Conservation (phyloP, 805 yeast genomes). For the Kluyveromyces siamensis region DNA sequence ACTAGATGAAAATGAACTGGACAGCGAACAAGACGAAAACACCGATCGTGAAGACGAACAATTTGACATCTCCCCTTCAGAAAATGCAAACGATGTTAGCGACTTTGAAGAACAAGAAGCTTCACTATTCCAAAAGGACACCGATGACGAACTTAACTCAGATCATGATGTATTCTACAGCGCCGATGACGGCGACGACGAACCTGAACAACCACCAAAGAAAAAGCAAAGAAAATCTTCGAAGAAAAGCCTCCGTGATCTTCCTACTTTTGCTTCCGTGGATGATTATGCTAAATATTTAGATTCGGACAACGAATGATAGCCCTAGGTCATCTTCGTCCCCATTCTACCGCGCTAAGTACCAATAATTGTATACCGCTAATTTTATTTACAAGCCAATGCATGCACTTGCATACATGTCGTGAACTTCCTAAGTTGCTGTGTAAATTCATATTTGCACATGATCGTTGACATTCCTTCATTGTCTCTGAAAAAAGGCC, state of each 20-base stretch:
- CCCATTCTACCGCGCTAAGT: too few relatives aligned
- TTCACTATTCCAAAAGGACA: slow-evolving; percentile 29
- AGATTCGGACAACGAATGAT: slow-evolving; percentile 16
- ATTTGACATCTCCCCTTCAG: slow-evolving; percentile 3
- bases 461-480: too few relatives aligned
- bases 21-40: background rate
- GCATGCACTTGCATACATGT: too few relatives aligned
- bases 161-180: slow-evolving; percentile 24
- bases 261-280: slow-evolving; percentile 83
- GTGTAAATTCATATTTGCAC: too few relatives aligned
- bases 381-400: too few relatives aligned
- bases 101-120: slow-evolving; percentile 27
- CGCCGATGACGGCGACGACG: slow-evolving; percentile 9
- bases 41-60: slow-evolving; percentile 17
- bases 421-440: too few relatives aligned
- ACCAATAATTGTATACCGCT: too few relatives aligned
- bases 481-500: too few relatives aligned
- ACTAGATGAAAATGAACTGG: background rate
- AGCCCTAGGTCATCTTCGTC: too few relatives aligned
- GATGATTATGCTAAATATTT: slow-evolving; percentile 76
- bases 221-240: slow-evolving; percentile 25
- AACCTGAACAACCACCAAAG: slow-evolving; percentile 22
- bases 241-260: slow-evolving; percentile 49
- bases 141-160: slow-evolving; percentile 11
- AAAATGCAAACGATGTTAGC: slow-evolving; percentile 16